A percentile compares a stretch with the other conserved stretches of the same genome.
These are phyloP conservation scores for Sarocladiaceae sp. DNA, from an alignment of 2,329 filamentous ascomycete genomes.

Conservation along the genomic window DNA sequence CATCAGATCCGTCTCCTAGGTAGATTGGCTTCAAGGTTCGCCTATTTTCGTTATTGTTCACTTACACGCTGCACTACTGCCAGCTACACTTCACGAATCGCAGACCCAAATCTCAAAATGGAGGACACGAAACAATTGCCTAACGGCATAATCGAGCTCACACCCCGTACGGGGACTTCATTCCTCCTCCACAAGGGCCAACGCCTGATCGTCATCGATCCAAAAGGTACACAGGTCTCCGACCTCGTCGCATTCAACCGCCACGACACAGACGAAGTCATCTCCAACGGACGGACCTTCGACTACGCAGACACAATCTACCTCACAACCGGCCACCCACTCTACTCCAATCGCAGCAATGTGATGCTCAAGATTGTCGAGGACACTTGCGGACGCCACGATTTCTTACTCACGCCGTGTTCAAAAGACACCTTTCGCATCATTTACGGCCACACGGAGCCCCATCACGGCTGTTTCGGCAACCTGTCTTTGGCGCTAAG, in stretches of 20 bases:
- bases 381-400: conserved; percentile 1
- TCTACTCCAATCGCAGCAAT: not conserved
- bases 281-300: not conserved
- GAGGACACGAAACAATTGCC: not conserved
- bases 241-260: not conserved
- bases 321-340: not conserved
- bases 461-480: not conserved
- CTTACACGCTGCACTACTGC: no score
- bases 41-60: no score
- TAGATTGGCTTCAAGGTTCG: no score
- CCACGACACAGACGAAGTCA: not conserved
- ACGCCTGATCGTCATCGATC: not conserved
- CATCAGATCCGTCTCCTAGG: no score
- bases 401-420: not conserved
- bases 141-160: not conserved
- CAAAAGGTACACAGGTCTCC: not conserved
- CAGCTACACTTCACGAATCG: no score
- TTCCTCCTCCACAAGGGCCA: not conserved
- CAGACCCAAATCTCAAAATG: no score
- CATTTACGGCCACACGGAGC: not conserved
- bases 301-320: not conserved
- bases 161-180: not conserved
- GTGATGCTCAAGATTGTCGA: not conserved
- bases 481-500: not conserved
- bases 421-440: conserved; percentile 2